Conservation (phyloP, 1,284 basidiomycete species). For the Ustilago vetiveriae region DNA sequence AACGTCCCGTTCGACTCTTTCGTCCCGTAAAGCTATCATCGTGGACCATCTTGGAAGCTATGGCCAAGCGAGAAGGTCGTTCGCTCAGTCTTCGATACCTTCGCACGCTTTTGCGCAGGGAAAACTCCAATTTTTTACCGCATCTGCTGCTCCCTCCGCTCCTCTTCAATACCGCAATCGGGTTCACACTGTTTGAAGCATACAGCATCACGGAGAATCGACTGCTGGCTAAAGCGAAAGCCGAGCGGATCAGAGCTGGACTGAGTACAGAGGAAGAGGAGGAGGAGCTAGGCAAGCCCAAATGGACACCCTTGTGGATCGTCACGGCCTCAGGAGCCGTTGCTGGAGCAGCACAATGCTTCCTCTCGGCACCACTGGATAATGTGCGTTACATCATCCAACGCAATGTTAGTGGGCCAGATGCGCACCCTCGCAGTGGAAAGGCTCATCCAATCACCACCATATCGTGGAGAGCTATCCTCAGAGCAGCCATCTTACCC, state of each 20-base stretch:
- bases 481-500: slow-evolving; percentile 62
- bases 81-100: slow-evolving; percentile 63
- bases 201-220: slow-evolving; percentile 60
- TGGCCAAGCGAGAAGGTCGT: slow-evolving; percentile 67
- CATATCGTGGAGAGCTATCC: slow-evolving; percentile 61
- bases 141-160: slow-evolving; percentile 65
- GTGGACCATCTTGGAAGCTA: slow-evolving; percentile 66
- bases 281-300: slow-evolving; percentile 5
- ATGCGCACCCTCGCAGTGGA: slow-evolving; percentile 2
- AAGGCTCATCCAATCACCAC: slow-evolving; percentile 10
- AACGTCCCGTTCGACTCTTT: slow-evolving; percentile 67
- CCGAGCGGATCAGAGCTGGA: background rate
- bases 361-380: slow-evolving; percentile 68
- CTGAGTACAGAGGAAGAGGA: background rate
- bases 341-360: slow-evolving; percentile 68
- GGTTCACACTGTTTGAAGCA: slow-evolving; percentile 67
- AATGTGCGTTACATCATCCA: slow-evolving; percentile 68
- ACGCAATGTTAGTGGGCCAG: slow-evolving; percentile 28
- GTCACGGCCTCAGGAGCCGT: slow-evolving; percentile 62
- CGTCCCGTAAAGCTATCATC: slow-evolving; percentile 67
- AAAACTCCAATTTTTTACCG: slow-evolving; percentile 52
- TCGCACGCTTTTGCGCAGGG: slow-evolving; percentile 60
- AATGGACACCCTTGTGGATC: slow-evolving; percentile 58
- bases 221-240: slow-evolving; percentile 25
- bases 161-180: slow-evolving; percentile 66